A percentile compares a stretch with the other conserved stretches of the same genome.
phyloP scores from a whole-genome alignment of 495 filamentous ascomycete genomes.

The Penicillium subrubescens region DNA sequence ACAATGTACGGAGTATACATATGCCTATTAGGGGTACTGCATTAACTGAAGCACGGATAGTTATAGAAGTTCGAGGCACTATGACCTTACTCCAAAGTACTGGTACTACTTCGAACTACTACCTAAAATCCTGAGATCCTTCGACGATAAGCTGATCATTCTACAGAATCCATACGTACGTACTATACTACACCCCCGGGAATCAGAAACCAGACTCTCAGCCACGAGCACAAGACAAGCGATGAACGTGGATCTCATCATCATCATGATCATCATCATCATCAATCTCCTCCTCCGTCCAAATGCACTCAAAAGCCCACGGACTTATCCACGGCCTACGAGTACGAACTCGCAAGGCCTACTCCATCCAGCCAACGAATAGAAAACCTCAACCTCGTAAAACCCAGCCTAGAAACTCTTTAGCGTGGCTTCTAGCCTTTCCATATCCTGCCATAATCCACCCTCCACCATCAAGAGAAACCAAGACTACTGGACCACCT shows the following conservation, averaged over 20 bases:
- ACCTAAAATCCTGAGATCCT: no score
- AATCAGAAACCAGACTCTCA: not conserved
- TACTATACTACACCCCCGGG: not conserved
- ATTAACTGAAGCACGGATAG: no score
- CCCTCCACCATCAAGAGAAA: not conserved
- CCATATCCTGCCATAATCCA: not conserved
- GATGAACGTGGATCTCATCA: not conserved
- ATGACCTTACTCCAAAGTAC: no score
- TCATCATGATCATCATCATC: not conserved
- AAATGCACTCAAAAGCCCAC: not conserved
- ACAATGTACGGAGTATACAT: no score
- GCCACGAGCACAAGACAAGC: not conserved
- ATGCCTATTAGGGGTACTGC: no score
- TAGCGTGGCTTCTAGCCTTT: not conserved
- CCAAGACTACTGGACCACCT: not conserved
- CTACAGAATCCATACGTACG: not conserved
- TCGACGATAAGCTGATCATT: no score
- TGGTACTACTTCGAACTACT: no score
- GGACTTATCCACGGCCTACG: not conserved
- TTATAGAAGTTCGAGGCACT: no score
- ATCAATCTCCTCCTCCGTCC: not conserved
- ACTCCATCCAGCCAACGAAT: not conserved
- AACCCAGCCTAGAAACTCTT: not conserved
- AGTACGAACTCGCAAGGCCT: not conserved
- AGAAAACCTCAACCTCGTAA: not conserved